Percentiles rank a stretch among this genome's conserved stretches.
Conservation (phyloP, 140 eudicot species). For the Ambrosia hybrid region DNA sequence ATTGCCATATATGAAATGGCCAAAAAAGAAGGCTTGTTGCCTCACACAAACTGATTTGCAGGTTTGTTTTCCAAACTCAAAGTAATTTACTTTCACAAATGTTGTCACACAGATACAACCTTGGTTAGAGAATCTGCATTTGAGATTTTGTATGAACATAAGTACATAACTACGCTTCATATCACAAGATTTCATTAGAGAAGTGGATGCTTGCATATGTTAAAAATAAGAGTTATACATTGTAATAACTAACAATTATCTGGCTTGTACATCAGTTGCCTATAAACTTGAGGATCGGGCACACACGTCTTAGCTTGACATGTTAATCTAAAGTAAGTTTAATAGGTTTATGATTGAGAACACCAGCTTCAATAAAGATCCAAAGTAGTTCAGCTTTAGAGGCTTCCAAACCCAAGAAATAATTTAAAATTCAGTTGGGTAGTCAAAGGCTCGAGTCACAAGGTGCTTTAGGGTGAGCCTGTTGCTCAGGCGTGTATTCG, state of each 20-base stretch:
- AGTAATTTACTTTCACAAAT: background rate
- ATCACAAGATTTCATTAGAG: background rate
- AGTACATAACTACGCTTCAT: no score
- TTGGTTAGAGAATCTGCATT: background rate
- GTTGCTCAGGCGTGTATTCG: no score
- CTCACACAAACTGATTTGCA: constrained; percentile 20
- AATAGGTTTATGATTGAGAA: background rate
- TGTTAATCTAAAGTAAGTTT: background rate
- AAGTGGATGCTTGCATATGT: background rate
- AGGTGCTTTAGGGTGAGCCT: no score
- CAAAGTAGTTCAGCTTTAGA: no score
- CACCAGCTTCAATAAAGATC: no score
- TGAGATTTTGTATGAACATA: no score
- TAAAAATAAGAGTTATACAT: background rate
- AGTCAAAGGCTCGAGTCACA: no score
- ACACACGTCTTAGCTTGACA: background rate
- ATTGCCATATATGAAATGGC: constrained; percentile 96
- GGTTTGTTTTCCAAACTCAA: background rate
- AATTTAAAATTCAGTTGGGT: no score
- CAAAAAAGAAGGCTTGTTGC: constrained; percentile 66
- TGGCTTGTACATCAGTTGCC: background rate
- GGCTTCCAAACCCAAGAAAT: no score
- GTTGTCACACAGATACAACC: background rate
- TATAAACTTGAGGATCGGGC: background rate
- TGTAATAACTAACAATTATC: background rate